Evolutionary conservation across 2,329 filamentous ascomycete genomes (phyloP).

Genomic region (Botrytis byssoidea): DNA sequence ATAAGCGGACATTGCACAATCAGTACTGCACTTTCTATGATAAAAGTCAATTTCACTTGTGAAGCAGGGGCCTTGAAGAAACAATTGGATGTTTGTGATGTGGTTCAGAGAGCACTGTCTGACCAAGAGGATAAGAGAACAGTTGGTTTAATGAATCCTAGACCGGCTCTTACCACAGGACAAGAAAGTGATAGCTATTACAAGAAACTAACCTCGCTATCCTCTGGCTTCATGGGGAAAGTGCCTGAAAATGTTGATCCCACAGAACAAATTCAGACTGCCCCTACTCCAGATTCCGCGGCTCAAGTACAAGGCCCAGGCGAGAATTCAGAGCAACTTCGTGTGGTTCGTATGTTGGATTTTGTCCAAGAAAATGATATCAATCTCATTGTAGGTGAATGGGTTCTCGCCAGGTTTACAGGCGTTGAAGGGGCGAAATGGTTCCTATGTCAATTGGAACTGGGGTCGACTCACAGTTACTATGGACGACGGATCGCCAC

Average conservation of each 20-base stretch:
- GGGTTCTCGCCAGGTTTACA: constrained; percentile 40
- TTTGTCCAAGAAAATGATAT: constrained; percentile 38
- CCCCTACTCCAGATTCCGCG: background rate
- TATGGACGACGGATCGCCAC: constrained; percentile 34
- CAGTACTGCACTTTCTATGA: constrained; percentile 38
- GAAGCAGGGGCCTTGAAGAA: constrained; percentile 34
- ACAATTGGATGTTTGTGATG: constrained; percentile 38
- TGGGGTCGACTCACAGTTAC: constrained; percentile 36
- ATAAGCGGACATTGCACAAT: constrained; percentile 39
- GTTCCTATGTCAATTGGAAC: constrained; percentile 40
- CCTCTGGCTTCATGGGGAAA: constrained; percentile 20
- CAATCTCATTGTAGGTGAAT: constrained; percentile 38
- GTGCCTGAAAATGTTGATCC: constrained; percentile 1
- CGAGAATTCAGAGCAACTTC: constrained; percentile 29
- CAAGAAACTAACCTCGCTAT: constrained; percentile 9
- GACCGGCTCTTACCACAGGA: background rate
- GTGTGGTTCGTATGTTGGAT: constrained; percentile 36
- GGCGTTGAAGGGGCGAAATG: constrained; percentile 37
- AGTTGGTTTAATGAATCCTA: background rate
- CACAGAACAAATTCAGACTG: constrained; percentile 11
- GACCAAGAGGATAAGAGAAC: constrained; percentile 26
- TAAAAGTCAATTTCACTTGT: constrained; percentile 38
- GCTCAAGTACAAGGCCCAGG: background rate
- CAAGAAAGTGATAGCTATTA: constrained; percentile 20
- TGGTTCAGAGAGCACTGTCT: constrained; percentile 34